A percentile compares a stretch with the other conserved stretches of the same genome.
Evolutionary conservation across 2,329 filamentous ascomycete species (phyloP).

Genomic region (Rhinocladiella mackenziei): DNA sequence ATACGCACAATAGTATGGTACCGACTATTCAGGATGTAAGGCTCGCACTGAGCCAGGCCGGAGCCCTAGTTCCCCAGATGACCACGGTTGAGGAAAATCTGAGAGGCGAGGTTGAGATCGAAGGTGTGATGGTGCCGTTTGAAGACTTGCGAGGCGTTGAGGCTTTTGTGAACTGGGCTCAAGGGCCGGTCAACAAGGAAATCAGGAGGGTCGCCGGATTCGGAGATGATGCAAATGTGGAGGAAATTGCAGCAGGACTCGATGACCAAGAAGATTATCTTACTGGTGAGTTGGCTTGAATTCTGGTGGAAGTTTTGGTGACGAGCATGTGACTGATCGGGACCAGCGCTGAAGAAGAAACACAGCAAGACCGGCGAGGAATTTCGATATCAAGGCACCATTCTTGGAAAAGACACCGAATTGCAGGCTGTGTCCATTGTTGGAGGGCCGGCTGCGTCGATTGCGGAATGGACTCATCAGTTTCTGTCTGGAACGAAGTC

Average conservation of each 20-base stretch:
- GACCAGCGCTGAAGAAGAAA: slow-evolving; percentile 76
- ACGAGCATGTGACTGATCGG: slow-evolving; percentile 10
- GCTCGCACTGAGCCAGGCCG: slow-evolving; percentile 77
- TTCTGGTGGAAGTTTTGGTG: slow-evolving; percentile 6
- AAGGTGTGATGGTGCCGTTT: slow-evolving; percentile 29
- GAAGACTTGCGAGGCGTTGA: slow-evolving; percentile 76
- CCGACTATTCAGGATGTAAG: slow-evolving; percentile 73
- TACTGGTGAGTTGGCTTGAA: slow-evolving; percentile 48
- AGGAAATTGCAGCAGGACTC: slow-evolving; percentile 43
- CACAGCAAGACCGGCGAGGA: slow-evolving; percentile 87
- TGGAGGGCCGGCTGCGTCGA: slow-evolving; percentile 65
- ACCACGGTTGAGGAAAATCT: slow-evolving; percentile 66
- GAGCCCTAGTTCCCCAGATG: slow-evolving; percentile 66
- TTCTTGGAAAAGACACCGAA: slow-evolving; percentile 71
- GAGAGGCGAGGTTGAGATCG: slow-evolving; percentile 47
- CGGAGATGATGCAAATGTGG: slow-evolving; percentile 51
- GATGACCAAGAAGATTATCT: slow-evolving; percentile 65
- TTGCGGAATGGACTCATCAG: slow-evolving; percentile 57
- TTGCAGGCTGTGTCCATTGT: slow-evolving; percentile 71
- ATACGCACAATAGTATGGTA: slow-evolving; percentile 63
- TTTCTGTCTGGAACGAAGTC: slow-evolving; percentile 6
- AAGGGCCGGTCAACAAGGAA: slow-evolving; percentile 68
- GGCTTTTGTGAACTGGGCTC: slow-evolving; percentile 75
- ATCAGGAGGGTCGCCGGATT: slow-evolving; percentile 76
- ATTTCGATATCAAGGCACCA: slow-evolving; percentile 76